phyloP scores from a whole-genome alignment of 768 basidiomycete genomes.

The Podaxis sp. region DNA sequence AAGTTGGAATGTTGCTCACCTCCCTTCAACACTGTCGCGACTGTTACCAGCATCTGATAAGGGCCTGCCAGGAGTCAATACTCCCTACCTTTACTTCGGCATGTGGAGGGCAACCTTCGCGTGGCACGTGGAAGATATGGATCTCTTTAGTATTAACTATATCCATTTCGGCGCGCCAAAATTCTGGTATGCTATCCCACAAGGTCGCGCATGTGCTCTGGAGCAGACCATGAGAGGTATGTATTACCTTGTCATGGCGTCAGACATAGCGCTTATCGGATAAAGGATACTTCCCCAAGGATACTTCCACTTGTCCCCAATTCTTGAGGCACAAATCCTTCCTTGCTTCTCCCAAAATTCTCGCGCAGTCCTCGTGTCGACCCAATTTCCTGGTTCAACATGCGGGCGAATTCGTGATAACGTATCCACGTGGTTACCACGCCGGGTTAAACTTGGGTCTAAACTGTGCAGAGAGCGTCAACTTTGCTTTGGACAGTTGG shows the following conservation, averaged over 20 bases:
- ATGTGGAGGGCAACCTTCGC: slow-evolving; percentile 99
- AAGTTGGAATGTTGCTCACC: slow-evolving; percentile 91
- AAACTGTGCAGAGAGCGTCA: slow-evolving; percentile 96
- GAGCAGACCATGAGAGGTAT: slow-evolving; percentile 87
- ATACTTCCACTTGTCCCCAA: slow-evolving; percentile 82
- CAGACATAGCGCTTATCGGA: slow-evolving; percentile 7
- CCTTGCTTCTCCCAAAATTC: slow-evolving; percentile 81
- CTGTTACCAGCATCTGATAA: slow-evolving; percentile 66
- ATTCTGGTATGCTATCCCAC: slow-evolving; percentile 96
- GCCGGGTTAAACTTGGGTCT: slow-evolving; percentile 96
- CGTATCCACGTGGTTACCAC: slow-evolving; percentile 93
- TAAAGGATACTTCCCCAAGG: slow-evolving; percentile 85
- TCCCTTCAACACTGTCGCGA: slow-evolving; percentile 83
- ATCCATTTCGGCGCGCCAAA: slow-evolving; percentile 98
- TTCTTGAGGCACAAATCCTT: slow-evolving; percentile 97
- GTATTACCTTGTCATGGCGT: slow-evolving; percentile 15
- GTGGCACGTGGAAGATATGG: slow-evolving; percentile 99
- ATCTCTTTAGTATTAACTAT: slow-evolving; percentile 97
- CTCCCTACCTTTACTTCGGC: slow-evolving; percentile 96
- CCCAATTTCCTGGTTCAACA: slow-evolving; percentile 92
- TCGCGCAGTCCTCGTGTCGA: slow-evolving; percentile 74
- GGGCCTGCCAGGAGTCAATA: slow-evolving; percentile 91
- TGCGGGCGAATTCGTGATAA: slow-evolving; percentile 94
- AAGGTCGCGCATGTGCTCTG: slow-evolving; percentile 76
- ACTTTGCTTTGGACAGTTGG: slow-evolving; percentile 96